phyloP scores from a whole-genome alignment of 2,329 filamentous ascomycete genomes.

The Lasiodiplodia hormozganensis region DNA sequence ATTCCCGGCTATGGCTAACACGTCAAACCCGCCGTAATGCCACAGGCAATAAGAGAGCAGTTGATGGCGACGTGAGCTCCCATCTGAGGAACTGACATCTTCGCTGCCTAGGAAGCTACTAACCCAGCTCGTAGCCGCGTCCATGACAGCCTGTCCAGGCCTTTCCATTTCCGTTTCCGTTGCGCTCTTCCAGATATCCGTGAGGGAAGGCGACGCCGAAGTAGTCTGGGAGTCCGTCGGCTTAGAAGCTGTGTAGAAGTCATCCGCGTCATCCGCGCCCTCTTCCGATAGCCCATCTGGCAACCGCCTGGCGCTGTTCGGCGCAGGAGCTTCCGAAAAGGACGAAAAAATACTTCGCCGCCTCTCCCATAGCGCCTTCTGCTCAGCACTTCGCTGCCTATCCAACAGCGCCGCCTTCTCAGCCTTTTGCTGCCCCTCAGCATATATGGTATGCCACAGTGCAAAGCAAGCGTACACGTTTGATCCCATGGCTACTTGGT shows the following conservation, averaged over 20 bases:
- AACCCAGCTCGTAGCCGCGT: not conserved
- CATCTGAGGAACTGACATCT: not conserved
- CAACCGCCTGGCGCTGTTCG: no score
- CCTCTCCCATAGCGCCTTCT: not conserved
- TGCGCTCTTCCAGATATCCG: not conserved
- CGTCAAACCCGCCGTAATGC: not conserved
- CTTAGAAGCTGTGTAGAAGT: not conserved
- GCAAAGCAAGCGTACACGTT: conserved; percentile 1
- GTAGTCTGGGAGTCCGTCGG: no score
- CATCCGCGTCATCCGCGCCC: not conserved
- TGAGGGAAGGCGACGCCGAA: not conserved
- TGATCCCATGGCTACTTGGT: not conserved
- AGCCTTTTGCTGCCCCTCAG: no score
- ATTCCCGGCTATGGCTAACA: not conserved
- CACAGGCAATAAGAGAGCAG: not conserved
- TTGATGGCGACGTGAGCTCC: not conserved
- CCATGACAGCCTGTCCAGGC: not conserved
- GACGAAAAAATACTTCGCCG: no score
- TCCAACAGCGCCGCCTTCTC: not conserved
- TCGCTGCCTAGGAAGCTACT: not conserved
- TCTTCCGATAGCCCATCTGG: not conserved
- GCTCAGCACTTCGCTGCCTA: not conserved
- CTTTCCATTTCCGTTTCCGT: not conserved
- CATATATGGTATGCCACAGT: not conserved
- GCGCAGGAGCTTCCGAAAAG: not conserved